Percentiles rank a stretch among this genome's conserved stretches.
Evolutionary conservation across 495 filamentous ascomycete species (phyloP).

Genomic region (Diplogelasinospora grovesii): DNA sequence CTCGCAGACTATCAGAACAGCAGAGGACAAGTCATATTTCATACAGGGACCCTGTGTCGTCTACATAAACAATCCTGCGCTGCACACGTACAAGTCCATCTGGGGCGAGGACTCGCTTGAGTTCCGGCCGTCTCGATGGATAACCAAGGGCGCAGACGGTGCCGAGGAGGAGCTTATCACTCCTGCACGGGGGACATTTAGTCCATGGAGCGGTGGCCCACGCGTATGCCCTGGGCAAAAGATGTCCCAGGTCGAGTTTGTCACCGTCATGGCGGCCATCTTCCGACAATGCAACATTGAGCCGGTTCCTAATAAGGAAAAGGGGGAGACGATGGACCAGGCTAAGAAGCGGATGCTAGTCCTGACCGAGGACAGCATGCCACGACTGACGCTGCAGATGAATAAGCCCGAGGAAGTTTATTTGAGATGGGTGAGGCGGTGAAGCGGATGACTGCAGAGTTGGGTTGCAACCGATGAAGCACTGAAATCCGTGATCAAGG

Average conservation of each 20-base stretch:
- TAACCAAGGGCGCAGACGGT: slow-evolving; percentile 15
- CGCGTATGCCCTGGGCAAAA: slow-evolving; percentile 43
- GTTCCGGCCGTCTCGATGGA: slow-evolving; percentile 50
- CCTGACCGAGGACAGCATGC: slow-evolving; percentile 25
- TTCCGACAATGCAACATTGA: slow-evolving; percentile 26
- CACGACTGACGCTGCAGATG: slow-evolving; percentile 32
- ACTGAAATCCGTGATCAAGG: too few species aligned
- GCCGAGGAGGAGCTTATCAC: slow-evolving; percentile 17
- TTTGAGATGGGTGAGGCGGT: slow-evolving; percentile 12
- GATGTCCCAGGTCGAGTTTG: slow-evolving; percentile 46
- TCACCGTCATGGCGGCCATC: slow-evolving; percentile 34
- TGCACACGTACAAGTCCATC: slow-evolving; percentile 42
- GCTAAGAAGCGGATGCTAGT: slow-evolving; percentile 18
- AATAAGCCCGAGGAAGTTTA: slow-evolving; percentile 20
- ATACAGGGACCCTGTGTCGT: slow-evolving; percentile 24
- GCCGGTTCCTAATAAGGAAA: slow-evolving; percentile 13
- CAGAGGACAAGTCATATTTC: not conserved
- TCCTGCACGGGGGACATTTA: slow-evolving; percentile 31
- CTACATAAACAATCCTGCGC: slow-evolving; percentile 47
- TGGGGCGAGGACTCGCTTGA: slow-evolving; percentile 46
- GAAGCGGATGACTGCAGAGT: too few species aligned
- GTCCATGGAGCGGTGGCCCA: slow-evolving; percentile 40
- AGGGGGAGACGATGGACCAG: slow-evolving; percentile 22
- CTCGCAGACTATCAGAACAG: too few species aligned
- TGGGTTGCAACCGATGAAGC: too few species aligned